Conservation (phyloP, 768 basidiomycete species). For the Termitomyces sp. region DNA sequence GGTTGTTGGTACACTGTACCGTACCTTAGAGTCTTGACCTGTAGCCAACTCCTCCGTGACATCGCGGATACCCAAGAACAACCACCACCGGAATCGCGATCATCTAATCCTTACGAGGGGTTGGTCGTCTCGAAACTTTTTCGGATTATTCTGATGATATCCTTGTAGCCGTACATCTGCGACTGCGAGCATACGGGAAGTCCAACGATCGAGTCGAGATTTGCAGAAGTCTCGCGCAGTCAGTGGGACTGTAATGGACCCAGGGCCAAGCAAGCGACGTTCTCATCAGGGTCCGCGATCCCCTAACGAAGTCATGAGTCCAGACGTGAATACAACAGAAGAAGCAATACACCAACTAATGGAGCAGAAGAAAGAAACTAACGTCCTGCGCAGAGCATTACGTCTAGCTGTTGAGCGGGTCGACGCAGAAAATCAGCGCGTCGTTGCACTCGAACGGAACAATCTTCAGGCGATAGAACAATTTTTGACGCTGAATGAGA, state of each 20-base stretch:
- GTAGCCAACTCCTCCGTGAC: slow-evolving; percentile 6
- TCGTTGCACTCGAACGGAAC: slow-evolving; percentile 29
- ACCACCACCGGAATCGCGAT: background rate
- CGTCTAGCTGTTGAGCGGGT: slow-evolving; percentile 31
- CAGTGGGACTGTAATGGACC: background rate
- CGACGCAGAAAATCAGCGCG: slow-evolving; percentile 30
- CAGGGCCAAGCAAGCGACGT: slow-evolving; percentile 9
- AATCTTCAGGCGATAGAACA: slow-evolving; percentile 28
- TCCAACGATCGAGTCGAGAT: background rate
- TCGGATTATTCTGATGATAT: background rate
- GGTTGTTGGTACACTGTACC: background rate
- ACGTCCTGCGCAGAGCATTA: slow-evolving; percentile 30
- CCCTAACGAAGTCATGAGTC: slow-evolving; percentile 4
- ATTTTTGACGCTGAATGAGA: slow-evolving; percentile 32
- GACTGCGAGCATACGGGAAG: background rate
- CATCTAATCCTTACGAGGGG: background rate
- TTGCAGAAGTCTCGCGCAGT: background rate
- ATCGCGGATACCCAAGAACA: slow-evolving; percentile 4
- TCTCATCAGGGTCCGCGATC: slow-evolving; percentile 6
- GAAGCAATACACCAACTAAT: slow-evolving; percentile 28
- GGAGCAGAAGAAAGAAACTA: slow-evolving; percentile 31
- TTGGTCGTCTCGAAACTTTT: background rate
- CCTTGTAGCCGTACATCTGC: background rate
- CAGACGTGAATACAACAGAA: slow-evolving; percentile 16
- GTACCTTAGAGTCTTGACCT: background rate